phyloP scores from a whole-genome alignment of 495 filamentous ascomycete species.

The Apiosordaria backusii region DNA sequence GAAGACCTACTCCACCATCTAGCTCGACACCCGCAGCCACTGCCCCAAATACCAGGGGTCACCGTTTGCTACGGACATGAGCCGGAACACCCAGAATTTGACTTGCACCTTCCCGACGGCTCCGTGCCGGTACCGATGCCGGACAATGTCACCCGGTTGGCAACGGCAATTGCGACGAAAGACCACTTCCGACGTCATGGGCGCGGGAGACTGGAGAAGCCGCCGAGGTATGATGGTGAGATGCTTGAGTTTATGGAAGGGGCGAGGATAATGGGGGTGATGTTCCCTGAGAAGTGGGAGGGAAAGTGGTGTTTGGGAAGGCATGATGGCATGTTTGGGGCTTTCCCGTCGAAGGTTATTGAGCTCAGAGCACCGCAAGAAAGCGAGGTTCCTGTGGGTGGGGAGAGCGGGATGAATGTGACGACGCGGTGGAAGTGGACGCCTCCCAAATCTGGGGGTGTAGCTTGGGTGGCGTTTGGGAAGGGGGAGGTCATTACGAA shows the following conservation, averaged over 20 bases:
- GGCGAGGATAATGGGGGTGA: slow-evolving; percentile 42
- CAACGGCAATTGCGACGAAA: slow-evolving; percentile 32
- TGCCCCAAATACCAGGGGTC: slow-evolving; percentile 37
- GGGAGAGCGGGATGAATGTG: slow-evolving; percentile 33
- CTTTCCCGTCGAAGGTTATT: slow-evolving; percentile 40
- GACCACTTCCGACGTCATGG: slow-evolving; percentile 35
- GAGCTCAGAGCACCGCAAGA: slow-evolving; percentile 33
- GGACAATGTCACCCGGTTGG: slow-evolving; percentile 30
- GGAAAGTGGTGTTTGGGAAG: slow-evolving; percentile 46
- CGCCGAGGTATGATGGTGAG: slow-evolving; percentile 34
- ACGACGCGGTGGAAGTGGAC: slow-evolving; percentile 44
- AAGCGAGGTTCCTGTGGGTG: slow-evolving; percentile 30
- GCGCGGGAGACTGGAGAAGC: slow-evolving; percentile 29
- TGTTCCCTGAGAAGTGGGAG: slow-evolving; percentile 44
- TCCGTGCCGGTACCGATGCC: slow-evolving; percentile 31
- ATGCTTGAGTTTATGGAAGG: slow-evolving; percentile 43
- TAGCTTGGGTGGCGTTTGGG: slow-evolving; percentile 40
- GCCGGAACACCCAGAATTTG: slow-evolving; percentile 33
- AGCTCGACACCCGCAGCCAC: slow-evolving; percentile 36
- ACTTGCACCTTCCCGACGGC: slow-evolving; percentile 41
- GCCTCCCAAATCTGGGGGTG: slow-evolving; percentile 19
- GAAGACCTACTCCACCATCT: slow-evolving; percentile 36
- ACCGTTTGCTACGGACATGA: slow-evolving; percentile 36
- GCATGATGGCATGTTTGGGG: slow-evolving; percentile 44
- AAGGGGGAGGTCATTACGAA: slow-evolving; percentile 43